Conservation (phyloP, 345 rosid genomes). For the Schrenkiella parvula region DNA sequence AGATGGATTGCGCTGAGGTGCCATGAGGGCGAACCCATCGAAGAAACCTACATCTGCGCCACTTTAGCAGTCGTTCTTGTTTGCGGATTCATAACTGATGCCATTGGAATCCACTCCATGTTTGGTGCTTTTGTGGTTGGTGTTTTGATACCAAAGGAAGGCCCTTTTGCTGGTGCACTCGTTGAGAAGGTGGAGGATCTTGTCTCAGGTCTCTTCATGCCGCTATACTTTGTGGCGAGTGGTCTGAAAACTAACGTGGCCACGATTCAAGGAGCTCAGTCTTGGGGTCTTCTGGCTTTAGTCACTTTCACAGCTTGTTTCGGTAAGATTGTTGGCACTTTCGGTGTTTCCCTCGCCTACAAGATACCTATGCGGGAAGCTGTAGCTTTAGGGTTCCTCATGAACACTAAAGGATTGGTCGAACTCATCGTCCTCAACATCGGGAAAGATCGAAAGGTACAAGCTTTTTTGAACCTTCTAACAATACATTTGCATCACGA, state of each 20-base stretch:
- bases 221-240: slow-evolving; percentile 71
- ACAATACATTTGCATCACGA: background rate
- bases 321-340: slow-evolving; percentile 69
- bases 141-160: slow-evolving; percentile 65
- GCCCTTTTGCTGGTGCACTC: slow-evolving; percentile 62
- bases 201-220: slow-evolving; percentile 70
- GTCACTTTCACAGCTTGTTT: slow-evolving; percentile 63
- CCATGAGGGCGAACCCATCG: slow-evolving; percentile 69
- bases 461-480: background rate
- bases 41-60: slow-evolving; percentile 58
- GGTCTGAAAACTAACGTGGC: slow-evolving; percentile 76
- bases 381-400: slow-evolving; percentile 56
- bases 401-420: slow-evolving; percentile 85
- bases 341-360: slow-evolving; percentile 46
- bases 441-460: slow-evolving; percentile 76
- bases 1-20: slow-evolving; percentile 56
- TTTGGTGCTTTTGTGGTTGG: slow-evolving; percentile 85
- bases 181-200: slow-evolving; percentile 79
- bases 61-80: slow-evolving; percentile 55
- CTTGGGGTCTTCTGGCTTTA: slow-evolving; percentile 69
- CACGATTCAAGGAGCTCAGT: slow-evolving; percentile 58
- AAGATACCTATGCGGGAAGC: slow-evolving; percentile 56
- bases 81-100: slow-evolving; percentile 63
- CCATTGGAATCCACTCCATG: slow-evolving; percentile 70
- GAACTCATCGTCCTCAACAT: slow-evolving; percentile 84